Conservation (phyloP, 2,329 filamentous ascomycete species). For the Huntiella bhutanensis region DNA sequence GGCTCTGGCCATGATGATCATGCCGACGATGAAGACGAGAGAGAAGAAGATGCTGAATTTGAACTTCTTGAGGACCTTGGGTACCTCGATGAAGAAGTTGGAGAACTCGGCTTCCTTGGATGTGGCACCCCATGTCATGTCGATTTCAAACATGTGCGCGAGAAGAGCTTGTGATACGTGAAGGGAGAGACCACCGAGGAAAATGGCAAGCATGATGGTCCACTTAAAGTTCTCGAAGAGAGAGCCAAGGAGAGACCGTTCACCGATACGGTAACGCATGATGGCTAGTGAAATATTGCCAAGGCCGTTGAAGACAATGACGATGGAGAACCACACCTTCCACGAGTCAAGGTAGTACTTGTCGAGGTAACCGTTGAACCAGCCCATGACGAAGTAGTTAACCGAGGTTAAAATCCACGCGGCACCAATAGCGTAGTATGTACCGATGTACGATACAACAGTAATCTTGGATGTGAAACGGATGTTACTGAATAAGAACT, state of each 20-base stretch:
- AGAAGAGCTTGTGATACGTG: slow-evolving; percentile 66
- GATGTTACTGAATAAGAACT: slow-evolving; percentile 55
- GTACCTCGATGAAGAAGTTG: slow-evolving; percentile 71
- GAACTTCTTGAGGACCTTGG: slow-evolving; percentile 61
- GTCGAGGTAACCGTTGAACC: slow-evolving; percentile 56
- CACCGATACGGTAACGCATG: slow-evolving; percentile 53
- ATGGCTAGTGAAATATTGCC: slow-evolving; percentile 54
- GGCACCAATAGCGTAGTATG: slow-evolving; percentile 61
- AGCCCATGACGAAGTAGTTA: slow-evolving; percentile 62
- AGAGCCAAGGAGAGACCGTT: slow-evolving; percentile 37
- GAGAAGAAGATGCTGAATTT: slow-evolving; percentile 52
- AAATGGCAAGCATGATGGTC: slow-evolving; percentile 56
- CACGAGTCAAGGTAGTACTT: slow-evolving; percentile 66
- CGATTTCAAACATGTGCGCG: slow-evolving; percentile 66
- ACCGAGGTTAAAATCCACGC: slow-evolving; percentile 54
- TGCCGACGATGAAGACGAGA: slow-evolving; percentile 35
- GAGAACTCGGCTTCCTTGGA: slow-evolving; percentile 65
- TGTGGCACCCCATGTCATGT: slow-evolving; percentile 76
- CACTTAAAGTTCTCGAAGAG: slow-evolving; percentile 52
- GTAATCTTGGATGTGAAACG: slow-evolving; percentile 59
- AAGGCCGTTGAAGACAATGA: slow-evolving; percentile 58
- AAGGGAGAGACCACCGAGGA: slow-evolving; percentile 63
- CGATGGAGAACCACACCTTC: slow-evolving; percentile 64
- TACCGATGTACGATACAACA: slow-evolving; percentile 59
- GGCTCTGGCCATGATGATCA: slow-evolving; percentile 45